phyloP scores from a whole-genome alignment of 192 early-diverging fungal species.

The Pilaira anomala region DNA sequence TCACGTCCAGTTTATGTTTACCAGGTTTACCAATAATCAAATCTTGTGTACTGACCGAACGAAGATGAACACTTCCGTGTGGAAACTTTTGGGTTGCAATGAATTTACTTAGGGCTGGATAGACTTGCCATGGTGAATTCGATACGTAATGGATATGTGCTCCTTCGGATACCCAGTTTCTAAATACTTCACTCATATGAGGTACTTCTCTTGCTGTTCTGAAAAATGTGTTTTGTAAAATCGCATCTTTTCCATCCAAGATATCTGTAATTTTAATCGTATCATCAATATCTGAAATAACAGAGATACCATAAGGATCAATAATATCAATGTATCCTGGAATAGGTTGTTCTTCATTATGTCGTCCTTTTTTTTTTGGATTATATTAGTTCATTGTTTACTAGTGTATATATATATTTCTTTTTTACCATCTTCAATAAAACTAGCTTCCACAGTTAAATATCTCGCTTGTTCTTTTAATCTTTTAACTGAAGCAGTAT shows the following conservation, averaged over 20 bases:
- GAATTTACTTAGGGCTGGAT: conserved; percentile 73
- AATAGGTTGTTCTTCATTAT: conserved; percentile 23
- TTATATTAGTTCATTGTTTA: too few species aligned
- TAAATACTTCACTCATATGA: conserved; percentile 80
- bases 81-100: conserved; percentile 73
- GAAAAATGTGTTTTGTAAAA: conserved; percentile 69
- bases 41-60: conserved; percentile 17
- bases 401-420: neutral
- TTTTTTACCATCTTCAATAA: conserved; percentile 10
- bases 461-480: conserved; percentile 12
- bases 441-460: conserved; percentile 20
- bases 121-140: conserved; percentile 86
- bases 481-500: conserved; percentile 26
- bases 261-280: conserved; percentile 92
- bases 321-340: conserved; percentile 59
- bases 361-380: too few species aligned
- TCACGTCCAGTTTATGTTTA: conserved; percentile 27
- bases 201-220: conserved; percentile 64
- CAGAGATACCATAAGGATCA: conserved; percentile 67
- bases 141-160: conserved; percentile 85
- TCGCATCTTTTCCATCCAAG: conserved; percentile 61
- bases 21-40: conserved; percentile 24
- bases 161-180: conserved; percentile 49
- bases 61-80: conserved; percentile 68
- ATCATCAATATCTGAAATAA: conserved; percentile 92